phyloP scores from a whole-genome alignment of 179 eudicot species.

The Patellifolia procumbens region DNA sequence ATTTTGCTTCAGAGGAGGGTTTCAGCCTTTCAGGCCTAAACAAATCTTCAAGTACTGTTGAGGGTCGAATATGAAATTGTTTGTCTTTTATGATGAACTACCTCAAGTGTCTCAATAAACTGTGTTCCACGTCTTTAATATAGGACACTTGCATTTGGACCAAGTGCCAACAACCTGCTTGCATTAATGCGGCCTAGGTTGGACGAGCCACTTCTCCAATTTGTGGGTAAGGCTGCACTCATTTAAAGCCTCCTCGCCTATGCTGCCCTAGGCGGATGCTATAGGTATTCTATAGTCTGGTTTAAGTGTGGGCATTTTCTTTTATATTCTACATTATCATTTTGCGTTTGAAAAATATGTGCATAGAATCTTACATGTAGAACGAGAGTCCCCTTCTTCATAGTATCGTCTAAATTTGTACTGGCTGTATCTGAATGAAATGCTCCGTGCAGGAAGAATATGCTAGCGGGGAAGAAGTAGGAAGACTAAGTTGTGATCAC shows the following conservation, averaged over 20 bases:
- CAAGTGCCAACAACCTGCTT: conserved; percentile 3
- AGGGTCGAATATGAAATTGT: background rate
- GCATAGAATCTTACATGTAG: background rate
- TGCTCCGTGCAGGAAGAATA: conserved; percentile 71
- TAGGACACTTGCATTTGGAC: background rate
- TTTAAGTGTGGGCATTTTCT: background rate
- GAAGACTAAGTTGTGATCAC: conserved; percentile 63
- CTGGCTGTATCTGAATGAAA: background rate
- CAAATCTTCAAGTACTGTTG: background rate
- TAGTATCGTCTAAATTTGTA: background rate
- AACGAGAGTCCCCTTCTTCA: background rate
- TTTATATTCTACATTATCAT: background rate
- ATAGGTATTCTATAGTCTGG: background rate
- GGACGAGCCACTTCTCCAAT: background rate
- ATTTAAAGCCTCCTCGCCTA: background rate
- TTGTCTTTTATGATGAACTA: background rate
- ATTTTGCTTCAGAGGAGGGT: background rate
- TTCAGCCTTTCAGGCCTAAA: background rate
- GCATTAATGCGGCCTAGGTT: background rate
- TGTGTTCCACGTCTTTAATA: background rate
- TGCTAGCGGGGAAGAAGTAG: conserved; percentile 55
- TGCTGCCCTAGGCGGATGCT: background rate
- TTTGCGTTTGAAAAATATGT: background rate
- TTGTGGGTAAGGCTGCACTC: conserved; percentile 4
- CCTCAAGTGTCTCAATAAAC: background rate